A percentile compares a stretch with the other conserved stretches of the same genome.
Conservation (phyloP, 805 yeast genomes). For the Saturnispora bothae region DNA sequence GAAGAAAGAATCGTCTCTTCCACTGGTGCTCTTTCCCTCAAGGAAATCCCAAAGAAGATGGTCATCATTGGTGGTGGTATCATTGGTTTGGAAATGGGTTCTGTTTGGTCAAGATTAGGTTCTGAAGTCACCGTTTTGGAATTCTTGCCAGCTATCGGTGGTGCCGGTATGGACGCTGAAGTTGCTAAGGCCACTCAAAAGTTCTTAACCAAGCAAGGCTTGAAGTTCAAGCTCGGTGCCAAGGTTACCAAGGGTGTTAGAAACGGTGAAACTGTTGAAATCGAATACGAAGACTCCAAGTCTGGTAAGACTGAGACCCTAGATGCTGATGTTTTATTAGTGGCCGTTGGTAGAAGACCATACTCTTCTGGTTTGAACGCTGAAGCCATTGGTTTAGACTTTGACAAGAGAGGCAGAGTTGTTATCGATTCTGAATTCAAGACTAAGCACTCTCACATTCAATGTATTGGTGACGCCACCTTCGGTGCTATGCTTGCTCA, state of each 20-base stretch:
- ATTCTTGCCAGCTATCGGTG: slow-evolving; percentile 87
- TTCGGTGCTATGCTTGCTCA: slow-evolving; percentile 99
- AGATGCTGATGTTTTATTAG: slow-evolving; percentile 88
- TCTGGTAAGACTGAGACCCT: slow-evolving; percentile 66
- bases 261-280: slow-evolving; percentile 78
- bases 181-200: slow-evolving; percentile 85
- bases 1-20: slow-evolving; percentile 96
- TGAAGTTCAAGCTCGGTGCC: slow-evolving; percentile 85
- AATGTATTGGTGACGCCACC: slow-evolving; percentile 97
- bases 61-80: slow-evolving; percentile 98
- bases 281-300: slow-evolving; percentile 85
- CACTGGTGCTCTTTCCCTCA: slow-evolving; percentile 79
- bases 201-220: slow-evolving; percentile 86
- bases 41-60: slow-evolving; percentile 85
- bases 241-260: slow-evolving; percentile 82
- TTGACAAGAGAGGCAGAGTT: slow-evolving; percentile 85
- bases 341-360: slow-evolving; percentile 99
- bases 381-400: slow-evolving; percentile 81
- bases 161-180: slow-evolving; percentile 98
- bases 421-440: slow-evolving; percentile 91
- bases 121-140: slow-evolving; percentile 91
- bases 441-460: slow-evolving; percentile 85
- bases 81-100: slow-evolving; percentile 98
- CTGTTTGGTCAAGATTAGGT: slow-evolving; percentile 93
- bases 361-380: slow-evolving; percentile 82